These are phyloP conservation scores for Aspergillus oerlinghausenensis DNA, from an alignment of 2,329 filamentous ascomycete species.

Conservation along the genomic window DNA sequence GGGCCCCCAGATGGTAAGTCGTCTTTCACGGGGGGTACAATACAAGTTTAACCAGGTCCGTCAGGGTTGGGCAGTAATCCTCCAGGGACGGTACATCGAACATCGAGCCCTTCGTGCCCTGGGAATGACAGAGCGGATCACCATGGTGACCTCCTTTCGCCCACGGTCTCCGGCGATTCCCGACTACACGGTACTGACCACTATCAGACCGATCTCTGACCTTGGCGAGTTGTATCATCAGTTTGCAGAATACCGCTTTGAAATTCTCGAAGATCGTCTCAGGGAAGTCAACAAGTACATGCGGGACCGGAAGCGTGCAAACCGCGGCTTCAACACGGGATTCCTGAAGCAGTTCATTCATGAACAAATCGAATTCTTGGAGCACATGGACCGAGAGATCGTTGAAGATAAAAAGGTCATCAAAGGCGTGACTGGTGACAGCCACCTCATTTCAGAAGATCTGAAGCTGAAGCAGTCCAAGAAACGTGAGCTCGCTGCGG, in stretches of 20 bases:
- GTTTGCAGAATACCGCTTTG: conserved; percentile 59
- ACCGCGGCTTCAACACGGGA: conserved; percentile 28
- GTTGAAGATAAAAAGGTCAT: conserved; percentile 38
- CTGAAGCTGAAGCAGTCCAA: conserved; percentile 24
- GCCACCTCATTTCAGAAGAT: conserved; percentile 35
- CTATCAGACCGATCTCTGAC: conserved; percentile 56
- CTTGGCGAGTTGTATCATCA: conserved; percentile 56
- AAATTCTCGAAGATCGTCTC: conserved; percentile 58
- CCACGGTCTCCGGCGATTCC: conserved; percentile 51
- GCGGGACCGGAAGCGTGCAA: conserved; percentile 29
- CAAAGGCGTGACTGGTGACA: conserved; percentile 33
- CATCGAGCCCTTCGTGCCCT: conserved; percentile 59
- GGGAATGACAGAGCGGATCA: conserved; percentile 58
- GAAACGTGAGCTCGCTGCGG: conserved; percentile 18
- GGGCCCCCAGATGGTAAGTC: conserved; percentile 55
- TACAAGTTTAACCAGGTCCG: conserved; percentile 1
- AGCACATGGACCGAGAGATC: conserved; percentile 39
- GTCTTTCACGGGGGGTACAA: neutral
- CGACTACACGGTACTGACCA: conserved; percentile 59
- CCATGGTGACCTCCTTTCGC: conserved; percentile 62
- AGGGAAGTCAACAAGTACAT: conserved; percentile 19
- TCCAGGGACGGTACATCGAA: conserved; percentile 64
- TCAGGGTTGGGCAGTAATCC: conserved; percentile 59
- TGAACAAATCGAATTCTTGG: conserved; percentile 26
- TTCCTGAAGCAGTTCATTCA: conserved; percentile 24